These are phyloP conservation scores for Filosporella fistucella DNA, from an alignment of 495 filamentous ascomycete species.

Conservation along the genomic window DNA sequence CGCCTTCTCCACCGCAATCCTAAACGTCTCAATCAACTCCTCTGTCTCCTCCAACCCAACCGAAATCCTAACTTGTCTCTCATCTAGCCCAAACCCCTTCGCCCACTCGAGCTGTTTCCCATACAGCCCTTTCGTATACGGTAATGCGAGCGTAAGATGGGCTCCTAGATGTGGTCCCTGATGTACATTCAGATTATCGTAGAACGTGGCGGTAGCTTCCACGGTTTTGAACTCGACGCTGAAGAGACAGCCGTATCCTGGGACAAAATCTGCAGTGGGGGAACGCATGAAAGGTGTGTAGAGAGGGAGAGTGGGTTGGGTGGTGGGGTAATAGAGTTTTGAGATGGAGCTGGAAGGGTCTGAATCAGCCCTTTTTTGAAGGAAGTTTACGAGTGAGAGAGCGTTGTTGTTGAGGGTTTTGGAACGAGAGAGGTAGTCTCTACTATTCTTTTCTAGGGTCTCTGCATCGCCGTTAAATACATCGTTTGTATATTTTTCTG, in stretches of 20 bases:
- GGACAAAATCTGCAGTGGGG: slow-evolving; percentile 26
- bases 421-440: slow-evolving; percentile 34
- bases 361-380: slow-evolving; percentile 22
- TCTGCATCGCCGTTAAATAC: slow-evolving; percentile 35
- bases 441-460: slow-evolving; percentile 36
- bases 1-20: slow-evolving; percentile 28
- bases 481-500: slow-evolving; percentile 31
- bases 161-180: slow-evolving; percentile 43
- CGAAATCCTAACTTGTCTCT: slow-evolving; percentile 32
- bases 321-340: slow-evolving; percentile 36
- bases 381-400: slow-evolving; percentile 28
- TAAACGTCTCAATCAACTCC: slow-evolving; percentile 25
- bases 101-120: slow-evolving; percentile 19
- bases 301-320: slow-evolving; percentile 20
- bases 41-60: slow-evolving; percentile 37
- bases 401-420: slow-evolving; percentile 39
- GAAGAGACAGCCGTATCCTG: slow-evolving; percentile 34
- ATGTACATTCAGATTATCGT: slow-evolving; percentile 35
- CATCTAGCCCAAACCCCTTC: slow-evolving; percentile 25
- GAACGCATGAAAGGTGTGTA: slow-evolving; percentile 33
- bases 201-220: slow-evolving; percentile 30
- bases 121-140: slow-evolving; percentile 36
- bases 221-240: slow-evolving; percentile 37
- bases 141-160: slow-evolving; percentile 36
- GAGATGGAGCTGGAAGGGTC: slow-evolving; percentile 26